These are phyloP conservation scores for Microcera coccophila DNA, from an alignment of 2,329 filamentous ascomycete genomes.

Conservation along the genomic window DNA sequence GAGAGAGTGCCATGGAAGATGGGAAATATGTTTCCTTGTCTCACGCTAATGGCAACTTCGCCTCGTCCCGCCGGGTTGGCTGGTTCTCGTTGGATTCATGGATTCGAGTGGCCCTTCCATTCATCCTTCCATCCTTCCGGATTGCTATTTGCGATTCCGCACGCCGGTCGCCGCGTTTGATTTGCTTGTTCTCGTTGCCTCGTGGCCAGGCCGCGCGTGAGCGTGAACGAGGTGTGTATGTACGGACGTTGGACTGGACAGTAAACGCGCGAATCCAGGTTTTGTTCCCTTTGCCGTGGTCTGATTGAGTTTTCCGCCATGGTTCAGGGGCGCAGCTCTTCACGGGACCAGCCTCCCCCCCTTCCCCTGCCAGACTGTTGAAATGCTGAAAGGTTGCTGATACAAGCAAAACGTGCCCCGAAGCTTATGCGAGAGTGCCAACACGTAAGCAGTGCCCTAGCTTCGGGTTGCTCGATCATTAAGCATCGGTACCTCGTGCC, in stretches of 20 bases:
- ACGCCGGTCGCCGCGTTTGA: too few relatives aligned
- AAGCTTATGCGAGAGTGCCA: too few relatives aligned
- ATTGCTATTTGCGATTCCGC: neutral
- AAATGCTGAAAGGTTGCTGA: too few relatives aligned
- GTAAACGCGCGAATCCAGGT: neutral
- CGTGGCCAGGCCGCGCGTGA: neutral
- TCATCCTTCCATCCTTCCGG: neutral
- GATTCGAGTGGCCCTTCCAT: neutral
- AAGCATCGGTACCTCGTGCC: too few relatives aligned
- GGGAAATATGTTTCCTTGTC: conserved; percentile 1
- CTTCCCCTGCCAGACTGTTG: too few relatives aligned
- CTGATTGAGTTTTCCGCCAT: conserved; percentile 18
- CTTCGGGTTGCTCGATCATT: too few relatives aligned
- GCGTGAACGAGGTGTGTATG: neutral
- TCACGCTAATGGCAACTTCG: neutral
- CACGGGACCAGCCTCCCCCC: too few relatives aligned
- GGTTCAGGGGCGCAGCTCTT: too few relatives aligned
- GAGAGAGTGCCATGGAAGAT: neutral
- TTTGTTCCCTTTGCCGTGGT: conserved; percentile 12
- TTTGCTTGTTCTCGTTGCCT: neutral
- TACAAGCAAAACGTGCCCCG: too few relatives aligned
- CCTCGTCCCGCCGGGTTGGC: neutral
- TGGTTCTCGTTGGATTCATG: neutral
- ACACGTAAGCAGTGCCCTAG: too few relatives aligned
- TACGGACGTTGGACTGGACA: neutral